Evolutionary conservation across 495 filamentous ascomycete genomes (phyloP).

Genomic region (Aspergillus egyptiacus): DNA sequence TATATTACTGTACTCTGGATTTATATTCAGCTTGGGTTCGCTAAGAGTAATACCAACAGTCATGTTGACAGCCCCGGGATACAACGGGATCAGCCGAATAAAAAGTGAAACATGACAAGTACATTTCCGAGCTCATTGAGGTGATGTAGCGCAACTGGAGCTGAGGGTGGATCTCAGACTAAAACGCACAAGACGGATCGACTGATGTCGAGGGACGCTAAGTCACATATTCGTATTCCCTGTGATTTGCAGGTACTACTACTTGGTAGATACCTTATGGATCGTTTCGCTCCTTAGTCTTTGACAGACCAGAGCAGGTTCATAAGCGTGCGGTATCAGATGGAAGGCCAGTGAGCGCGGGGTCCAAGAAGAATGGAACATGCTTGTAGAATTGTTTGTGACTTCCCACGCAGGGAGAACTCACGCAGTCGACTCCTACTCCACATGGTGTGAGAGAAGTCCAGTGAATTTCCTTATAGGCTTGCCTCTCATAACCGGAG

Average conservation of each 20-base stretch:
- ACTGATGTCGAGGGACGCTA: not conserved
- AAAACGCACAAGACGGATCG: not conserved
- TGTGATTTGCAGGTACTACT: slow-evolving; percentile 5
- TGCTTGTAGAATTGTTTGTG: slow-evolving; percentile 6
- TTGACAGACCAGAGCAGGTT: slow-evolving; percentile 9
- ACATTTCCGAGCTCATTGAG: not conserved
- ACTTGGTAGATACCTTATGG: too few relatives aligned
- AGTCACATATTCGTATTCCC: slow-evolving; percentile 5
- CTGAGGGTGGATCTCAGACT: not conserved
- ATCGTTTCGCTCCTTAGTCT: slow-evolving; percentile 2
- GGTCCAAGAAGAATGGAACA: not conserved
- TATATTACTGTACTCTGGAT: too few relatives aligned
- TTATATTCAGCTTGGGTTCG: not conserved
- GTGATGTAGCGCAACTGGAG: not conserved
- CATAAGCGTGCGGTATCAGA: slow-evolving; percentile 8
- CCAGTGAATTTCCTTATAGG: too few relatives aligned
- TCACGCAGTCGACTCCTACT: too few relatives aligned
- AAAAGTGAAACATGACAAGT: not conserved
- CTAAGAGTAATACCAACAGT: not conserved
- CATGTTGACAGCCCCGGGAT: not conserved
- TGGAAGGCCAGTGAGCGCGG: slow-evolving; percentile 9
- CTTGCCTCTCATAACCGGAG: not conserved
- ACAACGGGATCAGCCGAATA: not conserved
- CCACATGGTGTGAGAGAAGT: too few relatives aligned
- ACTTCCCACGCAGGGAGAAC: not conserved